Percentiles rank a stretch among this genome's conserved stretches.
Evolutionary conservation across 768 basidiomycete genomes (phyloP).

Genomic region (Boletellus ananas): DNA sequence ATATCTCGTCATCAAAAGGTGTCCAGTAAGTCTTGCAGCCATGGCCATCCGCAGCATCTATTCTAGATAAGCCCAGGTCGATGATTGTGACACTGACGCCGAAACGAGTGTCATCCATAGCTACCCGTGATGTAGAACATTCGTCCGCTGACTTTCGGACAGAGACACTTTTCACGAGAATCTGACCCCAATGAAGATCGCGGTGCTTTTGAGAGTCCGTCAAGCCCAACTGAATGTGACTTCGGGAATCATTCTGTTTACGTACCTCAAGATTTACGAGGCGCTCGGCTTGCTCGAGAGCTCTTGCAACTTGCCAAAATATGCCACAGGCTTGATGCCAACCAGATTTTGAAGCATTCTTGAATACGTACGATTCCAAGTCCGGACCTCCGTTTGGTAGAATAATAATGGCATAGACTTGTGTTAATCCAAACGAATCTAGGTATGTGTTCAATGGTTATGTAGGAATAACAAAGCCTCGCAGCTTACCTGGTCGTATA

Average conservation of each 20-base stretch:
- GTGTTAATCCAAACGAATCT: constrained; percentile 75
- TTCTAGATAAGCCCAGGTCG: constrained; percentile 89
- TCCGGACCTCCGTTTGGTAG: constrained; percentile 89
- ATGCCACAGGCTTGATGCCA: constrained; percentile 88
- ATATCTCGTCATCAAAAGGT: constrained; percentile 82
- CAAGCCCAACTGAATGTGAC: not conserved
- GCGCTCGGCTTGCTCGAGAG: constrained; percentile 77
- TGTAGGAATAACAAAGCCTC: not conserved
- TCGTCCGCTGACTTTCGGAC: constrained; percentile 32
- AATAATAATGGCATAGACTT: constrained; percentile 86
- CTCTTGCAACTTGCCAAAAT: constrained; percentile 85
- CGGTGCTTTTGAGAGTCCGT: constrained; percentile 64
- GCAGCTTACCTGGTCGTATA: constrained; percentile 69
- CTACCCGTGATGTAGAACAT: constrained; percentile 31
- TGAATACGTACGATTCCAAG: constrained; percentile 80
- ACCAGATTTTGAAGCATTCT: constrained; percentile 48
- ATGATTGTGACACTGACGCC: constrained; percentile 84
- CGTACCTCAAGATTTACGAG: constrained; percentile 84
- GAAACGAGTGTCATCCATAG: constrained; percentile 64
- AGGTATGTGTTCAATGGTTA: constrained; percentile 8
- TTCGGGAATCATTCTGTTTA: not conserved
- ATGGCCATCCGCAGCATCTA: constrained; percentile 53
- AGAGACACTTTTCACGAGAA: constrained; percentile 66
- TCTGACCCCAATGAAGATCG: constrained; percentile 98
- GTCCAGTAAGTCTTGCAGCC: constrained; percentile 63